These are phyloP conservation scores for Escallonia herrerae DNA, from an alignment of 129 eudicot genomes.

Conservation along the genomic window DNA sequence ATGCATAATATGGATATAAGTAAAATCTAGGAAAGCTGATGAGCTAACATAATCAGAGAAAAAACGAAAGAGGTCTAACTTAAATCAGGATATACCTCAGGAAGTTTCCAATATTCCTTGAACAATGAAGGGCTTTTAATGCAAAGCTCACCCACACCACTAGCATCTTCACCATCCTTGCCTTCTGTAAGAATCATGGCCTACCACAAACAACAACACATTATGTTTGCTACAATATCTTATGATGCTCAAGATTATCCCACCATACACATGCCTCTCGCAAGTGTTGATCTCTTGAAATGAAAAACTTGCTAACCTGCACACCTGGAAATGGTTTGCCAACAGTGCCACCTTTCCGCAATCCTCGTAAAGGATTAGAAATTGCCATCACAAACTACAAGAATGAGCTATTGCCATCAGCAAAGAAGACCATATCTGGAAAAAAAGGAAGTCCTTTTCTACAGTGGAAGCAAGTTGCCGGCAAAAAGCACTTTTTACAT, in stretches of 20 bases:
- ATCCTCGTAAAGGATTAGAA: constrained; percentile 83
- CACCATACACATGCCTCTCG: too few species aligned
- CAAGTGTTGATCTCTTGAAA: too few species aligned
- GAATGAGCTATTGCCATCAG: not conserved
- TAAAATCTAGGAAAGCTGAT: not conserved
- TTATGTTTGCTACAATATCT: too few species aligned
- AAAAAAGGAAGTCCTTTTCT: not conserved
- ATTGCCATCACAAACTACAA: constrained; percentile 90
- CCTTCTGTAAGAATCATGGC: constrained; percentile 73
- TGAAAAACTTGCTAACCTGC: constrained; percentile 48
- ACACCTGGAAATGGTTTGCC: constrained; percentile 96
- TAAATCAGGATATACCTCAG: constrained; percentile 47
- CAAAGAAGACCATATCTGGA: constrained; percentile 5
- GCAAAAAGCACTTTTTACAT: constrained; percentile 1
- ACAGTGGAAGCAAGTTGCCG: not conserved
- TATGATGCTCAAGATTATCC: too few species aligned
- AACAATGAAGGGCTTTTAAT: constrained; percentile 88
- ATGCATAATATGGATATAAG: not conserved
- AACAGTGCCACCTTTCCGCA: constrained; percentile 88
- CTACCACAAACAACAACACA: constrained; percentile 29
- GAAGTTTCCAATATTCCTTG: constrained; percentile 93
- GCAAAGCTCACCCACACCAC: constrained; percentile 85
- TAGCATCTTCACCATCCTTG: constrained; percentile 31
- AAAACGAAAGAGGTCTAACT: not conserved
- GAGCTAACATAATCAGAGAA: not conserved